Base-by-base conservation (phyloP, 83 land plant genomes). In the Picea mariana region DNA sequence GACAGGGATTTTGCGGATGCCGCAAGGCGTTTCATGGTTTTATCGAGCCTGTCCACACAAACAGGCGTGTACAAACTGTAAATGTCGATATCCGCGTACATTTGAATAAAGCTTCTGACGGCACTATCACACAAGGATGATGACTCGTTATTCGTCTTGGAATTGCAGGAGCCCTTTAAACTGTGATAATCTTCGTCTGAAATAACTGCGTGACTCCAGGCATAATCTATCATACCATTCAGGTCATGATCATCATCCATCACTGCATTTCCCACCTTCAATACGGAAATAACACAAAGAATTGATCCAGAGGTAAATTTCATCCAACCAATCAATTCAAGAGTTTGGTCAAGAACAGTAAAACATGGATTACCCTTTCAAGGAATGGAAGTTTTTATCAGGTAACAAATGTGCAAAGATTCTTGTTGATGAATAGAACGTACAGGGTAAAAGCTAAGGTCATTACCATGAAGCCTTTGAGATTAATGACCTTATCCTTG, bases 201-300 rank as follows among this genome's bases (percentile, higher is more conserved):
- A 6, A 93, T 92, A 23, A 93, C 86, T 11, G 92, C 91, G 20
- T 93, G 96, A 75, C 86, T 87, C 86, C 91, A 88, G 7, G 86
- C 90, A 65, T 84, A 93, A 65, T 92, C 94, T 21, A 90, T 52
- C 62, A 81, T 34, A 20, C 96, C 96, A 9, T 63, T 65, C 26
- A 77, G 44, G 62, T 93, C 94, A 15, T 84, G 86, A 47, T 75
- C 80, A 23, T 87, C 85, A 77, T 93, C 90, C 26, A 87, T 71
- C 68, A 86, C 88, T 13, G 96, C 93, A 77, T 93, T 93, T 24
- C 96, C 96, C 24, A 92, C 87, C 96, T 93, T 78, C 34, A 65
- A 31, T n/a, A 38, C 8, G 16, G n/a, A 44, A 60, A 67, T 16
- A 71, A 59, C 67, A 71, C 49, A 20, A 52, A 63, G 16, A 21